A percentile compares a stretch with the other conserved stretches of the same genome.
Evolutionary conservation across 441 rosid genomes (phyloP).

Genomic region (Daphne laureola): DNA sequence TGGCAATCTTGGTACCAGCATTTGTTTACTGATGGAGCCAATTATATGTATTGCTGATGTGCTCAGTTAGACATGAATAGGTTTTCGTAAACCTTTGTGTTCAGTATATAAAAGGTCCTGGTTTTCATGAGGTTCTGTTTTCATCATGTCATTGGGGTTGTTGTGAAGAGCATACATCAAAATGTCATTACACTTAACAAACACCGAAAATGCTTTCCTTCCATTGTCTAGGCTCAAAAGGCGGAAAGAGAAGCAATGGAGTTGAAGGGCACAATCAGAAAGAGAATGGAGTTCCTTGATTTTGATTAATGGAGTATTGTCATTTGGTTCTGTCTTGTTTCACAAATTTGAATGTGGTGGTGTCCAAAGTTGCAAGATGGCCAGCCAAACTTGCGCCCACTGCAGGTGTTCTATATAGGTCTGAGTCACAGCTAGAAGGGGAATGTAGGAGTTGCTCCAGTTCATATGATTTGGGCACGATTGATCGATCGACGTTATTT

Average conservation of each 20-base stretch:
- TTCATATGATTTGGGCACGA: slow-evolving; percentile 10
- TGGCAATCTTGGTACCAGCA: too few species aligned
- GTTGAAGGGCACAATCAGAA: slow-evolving; percentile 67
- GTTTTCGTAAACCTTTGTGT: too few species aligned
- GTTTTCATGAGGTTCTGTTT: too few species aligned
- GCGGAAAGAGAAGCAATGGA: slow-evolving; percentile 67
- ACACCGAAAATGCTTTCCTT: slow-evolving; percentile 8
- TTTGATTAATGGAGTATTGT: slow-evolving; percentile 37
- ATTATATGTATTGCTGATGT: too few species aligned
- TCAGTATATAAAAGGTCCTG: too few species aligned
- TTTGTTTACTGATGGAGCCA: too few species aligned
- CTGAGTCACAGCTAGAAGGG: slow-evolving; percentile 15
- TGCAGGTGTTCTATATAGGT: background rate
- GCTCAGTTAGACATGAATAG: too few species aligned
- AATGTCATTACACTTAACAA: background rate
- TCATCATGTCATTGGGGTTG: too few species aligned
- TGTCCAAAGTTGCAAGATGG: slow-evolving; percentile 13
- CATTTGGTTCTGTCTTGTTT: slow-evolving; percentile 14
- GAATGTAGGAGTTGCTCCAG: slow-evolving; percentile 8
- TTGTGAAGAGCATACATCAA: too few species aligned
- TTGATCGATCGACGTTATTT: slow-evolving; percentile 5
- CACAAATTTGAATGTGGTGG: slow-evolving; percentile 23
- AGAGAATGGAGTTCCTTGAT: slow-evolving; percentile 85
- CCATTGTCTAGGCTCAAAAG: slow-evolving; percentile 51
- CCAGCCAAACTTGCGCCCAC: slow-evolving; percentile 7